Conservation (phyloP, 2,329 filamentous ascomycete species). For the Pseudogymnoascus sp. region DNA sequence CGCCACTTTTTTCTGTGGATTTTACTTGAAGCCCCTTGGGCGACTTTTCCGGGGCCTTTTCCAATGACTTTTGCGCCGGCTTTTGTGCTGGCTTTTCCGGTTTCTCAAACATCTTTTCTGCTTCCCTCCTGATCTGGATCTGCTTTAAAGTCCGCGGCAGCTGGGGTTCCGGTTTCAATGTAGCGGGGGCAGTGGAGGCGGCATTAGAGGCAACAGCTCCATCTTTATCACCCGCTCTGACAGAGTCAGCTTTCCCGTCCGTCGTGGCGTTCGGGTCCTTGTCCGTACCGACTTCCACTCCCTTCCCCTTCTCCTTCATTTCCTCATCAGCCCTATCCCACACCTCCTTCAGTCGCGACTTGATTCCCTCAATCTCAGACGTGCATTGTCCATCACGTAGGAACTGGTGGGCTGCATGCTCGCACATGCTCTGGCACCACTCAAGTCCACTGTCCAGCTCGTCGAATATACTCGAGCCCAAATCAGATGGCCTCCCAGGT, state of each 20-base stretch:
- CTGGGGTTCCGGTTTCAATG: slow-evolving; percentile 1
- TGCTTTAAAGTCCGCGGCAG: not conserved
- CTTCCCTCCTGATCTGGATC: slow-evolving; percentile 7
- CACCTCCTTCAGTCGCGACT: slow-evolving; percentile 55
- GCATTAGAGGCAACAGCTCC: not conserved
- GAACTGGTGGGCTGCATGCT: slow-evolving; percentile 81
- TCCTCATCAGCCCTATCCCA: slow-evolving; percentile 31
- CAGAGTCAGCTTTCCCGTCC: not conserved
- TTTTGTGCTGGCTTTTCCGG: not conserved
- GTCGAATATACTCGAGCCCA: slow-evolving; percentile 51
- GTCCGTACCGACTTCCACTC: not conserved
- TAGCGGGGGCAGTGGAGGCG: not conserved
- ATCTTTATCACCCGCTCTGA: slow-evolving; percentile 1
- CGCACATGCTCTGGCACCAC: slow-evolving; percentile 70
- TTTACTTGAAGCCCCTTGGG: not conserved
- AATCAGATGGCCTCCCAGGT: not conserved
- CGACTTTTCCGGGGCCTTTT: not conserved
- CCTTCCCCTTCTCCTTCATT: not conserved
- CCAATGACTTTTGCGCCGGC: not conserved
- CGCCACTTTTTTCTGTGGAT: not conserved
- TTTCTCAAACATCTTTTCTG: slow-evolving; percentile 4
- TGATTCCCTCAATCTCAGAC: slow-evolving; percentile 65
- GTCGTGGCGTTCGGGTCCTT: not conserved
- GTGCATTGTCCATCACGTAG: slow-evolving; percentile 79
- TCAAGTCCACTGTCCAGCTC: slow-evolving; percentile 71